Evolutionary conservation across 2,329 filamentous ascomycete species (phyloP), one percentile per base, ranked within the genome.

Genomic region (Phyllosticta citriasiana): DNA sequence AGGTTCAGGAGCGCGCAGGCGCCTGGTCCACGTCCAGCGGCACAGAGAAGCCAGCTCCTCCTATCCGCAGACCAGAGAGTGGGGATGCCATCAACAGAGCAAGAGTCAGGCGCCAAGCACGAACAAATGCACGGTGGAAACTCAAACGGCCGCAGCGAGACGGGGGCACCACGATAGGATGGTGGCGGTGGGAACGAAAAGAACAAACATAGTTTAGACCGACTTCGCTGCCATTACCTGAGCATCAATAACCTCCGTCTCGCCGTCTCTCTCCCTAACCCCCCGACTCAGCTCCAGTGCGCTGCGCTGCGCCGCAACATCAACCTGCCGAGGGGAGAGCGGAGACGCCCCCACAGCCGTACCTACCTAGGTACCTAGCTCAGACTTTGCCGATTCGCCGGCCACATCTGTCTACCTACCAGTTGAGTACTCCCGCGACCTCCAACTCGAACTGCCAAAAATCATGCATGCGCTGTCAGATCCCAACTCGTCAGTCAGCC

Each of bases 401-500:
- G 27, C 27, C 27, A 30, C 27, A 5, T 27, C 7, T 27, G 26
- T 30, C 27, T 6, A 22, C n/a, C n/a, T n/a, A n/a, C n/a, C 19
- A 22, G 1, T 22, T 22, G 19, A 33, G 30, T 33, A 6, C 10
- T 16, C 33, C 9, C 33, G 14, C 33, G 10, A 40, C 33, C 33
- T 10, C 14, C 33, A 40, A 40, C 14, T 12, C 4, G 5, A 35
- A 35, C 33, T 35, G 9, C 33, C 12, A 40, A 40, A 16, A 40
- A 40, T 40, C 33, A 40, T 40, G 33, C 33, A 40, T 40, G 9
- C 33, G 33, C 33, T 40, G 10, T 40, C 33, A 30, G 27, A 30
- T 40, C 10, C 33, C 33, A 14, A 12, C 35, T 53, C 59, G 47
- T 61, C 59, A 47, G 52, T 57, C 59, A 61, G 19, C 51, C 51